Conservation (phyloP, 805 yeast species). For the Saitoella complicata region DNA sequence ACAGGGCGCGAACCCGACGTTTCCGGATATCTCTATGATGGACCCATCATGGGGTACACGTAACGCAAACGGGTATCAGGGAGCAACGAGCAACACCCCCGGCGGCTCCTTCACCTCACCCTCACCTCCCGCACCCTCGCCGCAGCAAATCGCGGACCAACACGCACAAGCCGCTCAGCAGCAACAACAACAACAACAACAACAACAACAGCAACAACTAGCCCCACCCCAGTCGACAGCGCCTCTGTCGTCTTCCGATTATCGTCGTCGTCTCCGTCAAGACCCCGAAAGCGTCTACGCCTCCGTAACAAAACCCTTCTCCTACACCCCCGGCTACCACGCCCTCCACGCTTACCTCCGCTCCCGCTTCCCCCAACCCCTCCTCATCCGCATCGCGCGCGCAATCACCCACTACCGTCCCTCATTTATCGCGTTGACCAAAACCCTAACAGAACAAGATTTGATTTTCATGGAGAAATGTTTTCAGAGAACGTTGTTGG, state of each 20-base stretch:
- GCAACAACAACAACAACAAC: neutral
- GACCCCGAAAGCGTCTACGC: constrained; percentile 35
- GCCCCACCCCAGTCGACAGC: neutral
- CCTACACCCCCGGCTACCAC: constrained; percentile 85
- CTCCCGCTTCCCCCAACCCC: constrained; percentile 48
- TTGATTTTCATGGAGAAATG: constrained; percentile 91
- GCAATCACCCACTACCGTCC: constrained; percentile 86
- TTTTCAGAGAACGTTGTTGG: constrained; percentile 78
- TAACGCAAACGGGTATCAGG: too few relatives aligned
- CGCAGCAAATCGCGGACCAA: constrained; percentile 1
- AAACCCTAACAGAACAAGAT: constrained; percentile 76
- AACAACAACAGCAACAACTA: neutral
- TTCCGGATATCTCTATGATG: too few relatives aligned
- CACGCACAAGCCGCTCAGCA: neutral
- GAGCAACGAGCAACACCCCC: too few relatives aligned
- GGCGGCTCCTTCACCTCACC: too few relatives aligned
- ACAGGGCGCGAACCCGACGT: too few relatives aligned
- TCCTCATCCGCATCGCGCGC: constrained; percentile 67
- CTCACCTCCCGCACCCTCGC: constrained; percentile 3
- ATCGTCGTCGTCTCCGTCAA: constrained; percentile 7
- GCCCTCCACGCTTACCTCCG: constrained; percentile 57
- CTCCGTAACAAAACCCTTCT: constrained; percentile 56
- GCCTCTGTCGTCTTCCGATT: neutral
- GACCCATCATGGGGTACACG: too few relatives aligned
- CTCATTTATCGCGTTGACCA: constrained; percentile 81